phyloP scores from a whole-genome alignment of 2,329 filamentous ascomycete species.

The Ophiostoma pallidulum region DNA sequence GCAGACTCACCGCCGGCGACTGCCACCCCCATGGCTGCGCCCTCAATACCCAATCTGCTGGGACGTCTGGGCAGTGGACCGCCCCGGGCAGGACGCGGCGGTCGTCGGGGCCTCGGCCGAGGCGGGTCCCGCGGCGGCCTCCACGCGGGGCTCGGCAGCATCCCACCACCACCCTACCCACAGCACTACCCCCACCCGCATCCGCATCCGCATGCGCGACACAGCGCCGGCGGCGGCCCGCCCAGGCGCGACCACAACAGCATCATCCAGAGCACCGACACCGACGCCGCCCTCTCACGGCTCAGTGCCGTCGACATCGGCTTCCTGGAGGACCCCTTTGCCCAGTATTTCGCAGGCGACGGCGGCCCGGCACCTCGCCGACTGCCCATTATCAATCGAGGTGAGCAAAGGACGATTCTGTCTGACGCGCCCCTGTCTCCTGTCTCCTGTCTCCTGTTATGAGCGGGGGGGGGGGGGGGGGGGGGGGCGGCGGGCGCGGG shows the following conservation, averaged over 20 bases:
- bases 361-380: slow-evolving; percentile 48
- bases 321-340: slow-evolving; percentile 77
- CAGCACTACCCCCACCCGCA: too few species aligned
- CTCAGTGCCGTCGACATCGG: slow-evolving; percentile 79
- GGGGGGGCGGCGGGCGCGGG: too few species aligned
- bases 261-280: slow-evolving; percentile 80
- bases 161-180: too few species aligned
- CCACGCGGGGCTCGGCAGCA: too few species aligned
- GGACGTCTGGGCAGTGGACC: slow-evolving; percentile 37
- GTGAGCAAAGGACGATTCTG: slow-evolving; percentile 38
- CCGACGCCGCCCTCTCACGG: slow-evolving; percentile 80
- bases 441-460: too few species aligned
- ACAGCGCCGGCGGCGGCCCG: slow-evolving; percentile 25
- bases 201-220: too few species aligned
- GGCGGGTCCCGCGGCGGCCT: neutral
- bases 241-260: slow-evolving; percentile 49
- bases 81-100: slow-evolving; percentile 14
- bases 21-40: slow-evolving; percentile 48
- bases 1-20: neutral
- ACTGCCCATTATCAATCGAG: slow-evolving; percentile 89
- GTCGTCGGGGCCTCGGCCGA: slow-evolving; percentile 27
- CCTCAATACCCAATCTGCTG: slow-evolving; percentile 70
- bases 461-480: too few species aligned
- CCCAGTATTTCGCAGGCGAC: slow-evolving; percentile 52
- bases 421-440: too few species aligned